Base-by-base conservation (phyloP, 2,329 filamentous ascomycete species). In the Neofusicoccum sp. region DNA sequence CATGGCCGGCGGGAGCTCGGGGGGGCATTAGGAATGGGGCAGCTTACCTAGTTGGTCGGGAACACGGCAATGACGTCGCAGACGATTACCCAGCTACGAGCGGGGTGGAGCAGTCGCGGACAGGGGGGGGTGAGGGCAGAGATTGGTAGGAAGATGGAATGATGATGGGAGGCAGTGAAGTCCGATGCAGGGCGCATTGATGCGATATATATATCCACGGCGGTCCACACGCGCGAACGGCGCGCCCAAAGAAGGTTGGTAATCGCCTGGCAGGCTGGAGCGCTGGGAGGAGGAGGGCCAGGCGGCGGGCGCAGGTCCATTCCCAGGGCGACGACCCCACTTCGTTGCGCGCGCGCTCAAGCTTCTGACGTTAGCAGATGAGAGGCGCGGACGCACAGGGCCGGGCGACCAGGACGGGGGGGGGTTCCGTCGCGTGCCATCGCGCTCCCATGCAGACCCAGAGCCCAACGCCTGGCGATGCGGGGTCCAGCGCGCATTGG, bases 401-500 rank as follows among this genome's bases (percentile, higher is more conserved):
- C n/a, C 36, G 43, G 31, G 36, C n/a, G 54, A 16, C 54, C 43
- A 45, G 54, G 33, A 47, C 40, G n/a, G 53, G 34, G 16, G 36
- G 14, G 2, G 24, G 40, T 41, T 47, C 54, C 28, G 31, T 30
- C 30, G 43, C 54, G 33, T 38, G 54, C 48, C 33, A 30, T 58
- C 34, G 8, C 7, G 31, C 54, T 16, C 41, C 41, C 12, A 34
- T 11, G 43, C 16, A 8, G 53, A 30, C 38, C 16, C 24, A 24
- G 36, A 7, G 14, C 8, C 34, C 34, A 38, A n/a, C n/a, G n/a
- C n/a, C n/a, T n/a, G n/a, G n/a, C n/a, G 38, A 56, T 56, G 51
- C 51, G 51, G 51, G 51, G 51, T 56, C 51, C 38, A 56, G n/a
- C 8, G 51, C n/a, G 34, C 51, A 56, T 56, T 56, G 51, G 51